Conservation (phyloP, 2,329 filamentous ascomycete species). For the Fusarium napiforme region DNA sequence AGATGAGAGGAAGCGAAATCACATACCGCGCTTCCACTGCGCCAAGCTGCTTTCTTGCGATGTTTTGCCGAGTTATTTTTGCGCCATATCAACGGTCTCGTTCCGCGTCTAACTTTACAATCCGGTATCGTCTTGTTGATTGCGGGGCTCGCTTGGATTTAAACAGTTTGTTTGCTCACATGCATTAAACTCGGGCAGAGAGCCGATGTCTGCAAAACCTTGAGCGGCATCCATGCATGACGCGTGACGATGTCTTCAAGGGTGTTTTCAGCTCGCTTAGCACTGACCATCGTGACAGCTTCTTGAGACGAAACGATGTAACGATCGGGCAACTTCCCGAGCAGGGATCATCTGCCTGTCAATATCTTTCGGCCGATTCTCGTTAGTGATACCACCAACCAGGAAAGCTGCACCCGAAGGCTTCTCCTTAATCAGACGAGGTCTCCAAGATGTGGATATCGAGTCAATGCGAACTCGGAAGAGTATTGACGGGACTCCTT, state of each 20-base stretch:
- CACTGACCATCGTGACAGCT: neutral
- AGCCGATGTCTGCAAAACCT: neutral
- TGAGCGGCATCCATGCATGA: neutral
- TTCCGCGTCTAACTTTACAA: no score
- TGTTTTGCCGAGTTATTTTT: neutral
- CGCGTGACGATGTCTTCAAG: neutral
- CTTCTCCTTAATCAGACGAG: neutral
- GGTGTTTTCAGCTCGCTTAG: neutral
- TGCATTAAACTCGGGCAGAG: neutral
- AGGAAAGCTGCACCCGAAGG: neutral
- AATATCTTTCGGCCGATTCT: neutral
- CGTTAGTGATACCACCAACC: neutral
- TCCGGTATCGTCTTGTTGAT: neutral
- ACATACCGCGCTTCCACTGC: constrained; percentile 32
- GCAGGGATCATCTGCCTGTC: neutral
- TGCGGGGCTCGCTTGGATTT: neutral
- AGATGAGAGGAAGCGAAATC: neutral
- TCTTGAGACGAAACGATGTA: neutral
- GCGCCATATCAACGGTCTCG: neutral
- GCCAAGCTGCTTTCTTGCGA: constrained; percentile 28
- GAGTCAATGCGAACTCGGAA: neutral
- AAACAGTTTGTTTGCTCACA: neutral
- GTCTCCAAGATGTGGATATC: neutral
- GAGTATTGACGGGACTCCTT: neutral
- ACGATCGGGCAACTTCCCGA: neutral